phyloP scores from a whole-genome alignment of 257 asterid species.

The Catharanthus roseus region DNA sequence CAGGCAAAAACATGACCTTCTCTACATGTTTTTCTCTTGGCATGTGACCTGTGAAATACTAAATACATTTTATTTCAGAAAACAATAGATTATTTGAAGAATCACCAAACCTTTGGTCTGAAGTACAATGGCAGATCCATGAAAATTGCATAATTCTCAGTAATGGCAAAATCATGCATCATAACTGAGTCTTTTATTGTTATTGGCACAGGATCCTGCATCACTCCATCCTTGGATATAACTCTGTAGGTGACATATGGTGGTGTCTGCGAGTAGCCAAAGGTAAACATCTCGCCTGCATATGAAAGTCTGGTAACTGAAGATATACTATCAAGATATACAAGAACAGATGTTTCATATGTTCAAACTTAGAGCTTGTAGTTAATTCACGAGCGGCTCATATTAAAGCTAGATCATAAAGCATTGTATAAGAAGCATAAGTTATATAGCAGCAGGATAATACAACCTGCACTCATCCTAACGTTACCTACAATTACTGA shows the following conservation, averaged over 20 bases:
- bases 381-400: background rate
- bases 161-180: conserved; percentile 99
- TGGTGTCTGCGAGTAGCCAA: conserved; percentile 69
- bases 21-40: background rate
- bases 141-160: conserved; percentile 89
- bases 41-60: background rate
- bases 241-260: conserved; percentile 91
- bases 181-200: conserved; percentile 73
- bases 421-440: background rate
- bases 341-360: background rate
- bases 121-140: conserved; percentile 89
- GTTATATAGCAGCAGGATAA: background rate
- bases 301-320: conserved; percentile 21
- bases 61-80: background rate
- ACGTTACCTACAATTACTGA: background rate
- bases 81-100: background rate
- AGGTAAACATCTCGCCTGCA: conserved; percentile 96
- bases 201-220: conserved; percentile 94
- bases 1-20: background rate
- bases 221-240: conserved; percentile 78
- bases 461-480: background rate
- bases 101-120: conserved; percentile 64
- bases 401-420: background rate
- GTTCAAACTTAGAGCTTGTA: background rate
- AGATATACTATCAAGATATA: conserved; percentile 5